A percentile compares a stretch with the other conserved stretches of the same genome.
Evolutionary conservation across 2,329 filamentous ascomycete species (phyloP).

Genomic region (Neofusicoccum parvum): DNA sequence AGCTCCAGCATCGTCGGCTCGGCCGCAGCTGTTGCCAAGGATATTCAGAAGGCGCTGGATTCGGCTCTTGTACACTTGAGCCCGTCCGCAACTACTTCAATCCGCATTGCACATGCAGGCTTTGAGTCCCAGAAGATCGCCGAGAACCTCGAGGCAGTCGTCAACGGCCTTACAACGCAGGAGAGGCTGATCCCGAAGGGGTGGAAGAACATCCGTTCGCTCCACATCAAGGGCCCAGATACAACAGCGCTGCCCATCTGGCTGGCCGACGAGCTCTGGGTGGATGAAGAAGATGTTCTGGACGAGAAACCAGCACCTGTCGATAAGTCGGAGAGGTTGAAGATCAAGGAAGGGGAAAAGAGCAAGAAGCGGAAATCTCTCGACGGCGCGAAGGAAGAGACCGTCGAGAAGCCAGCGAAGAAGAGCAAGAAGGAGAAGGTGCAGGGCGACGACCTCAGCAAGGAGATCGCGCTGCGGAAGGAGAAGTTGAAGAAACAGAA

Average conservation of each 20-base stretch:
- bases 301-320: constrained; percentile 46
- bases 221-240: constrained; percentile 89
- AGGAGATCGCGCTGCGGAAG: constrained; percentile 41
- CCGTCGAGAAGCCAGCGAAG: constrained; percentile 24
- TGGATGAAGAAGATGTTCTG: constrained; percentile 74
- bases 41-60: constrained; percentile 76
- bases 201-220: constrained; percentile 80
- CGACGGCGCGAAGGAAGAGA: constrained; percentile 37
- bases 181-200: constrained; percentile 81
- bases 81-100: constrained; percentile 75
- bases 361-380: constrained; percentile 23
- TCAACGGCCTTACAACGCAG: constrained; percentile 54
- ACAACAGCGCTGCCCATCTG: constrained; percentile 92
- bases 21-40: constrained; percentile 70
- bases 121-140: constrained; percentile 76
- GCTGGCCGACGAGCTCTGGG: constrained; percentile 90
- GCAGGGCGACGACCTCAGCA: constrained; percentile 23
- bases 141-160: constrained; percentile 76
- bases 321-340: constrained; percentile 27
- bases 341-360: constrained; percentile 9
- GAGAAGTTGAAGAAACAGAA: constrained; percentile 55
- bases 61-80: constrained; percentile 80
- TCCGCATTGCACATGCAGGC: constrained; percentile 75
- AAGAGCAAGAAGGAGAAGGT: constrained; percentile 58
- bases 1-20: constrained; percentile 52